Evolutionary conservation across 257 asterid genomes (phyloP), one percentile per base, ranked within the genome.

Genomic region (Hygrophila difformis): DNA sequence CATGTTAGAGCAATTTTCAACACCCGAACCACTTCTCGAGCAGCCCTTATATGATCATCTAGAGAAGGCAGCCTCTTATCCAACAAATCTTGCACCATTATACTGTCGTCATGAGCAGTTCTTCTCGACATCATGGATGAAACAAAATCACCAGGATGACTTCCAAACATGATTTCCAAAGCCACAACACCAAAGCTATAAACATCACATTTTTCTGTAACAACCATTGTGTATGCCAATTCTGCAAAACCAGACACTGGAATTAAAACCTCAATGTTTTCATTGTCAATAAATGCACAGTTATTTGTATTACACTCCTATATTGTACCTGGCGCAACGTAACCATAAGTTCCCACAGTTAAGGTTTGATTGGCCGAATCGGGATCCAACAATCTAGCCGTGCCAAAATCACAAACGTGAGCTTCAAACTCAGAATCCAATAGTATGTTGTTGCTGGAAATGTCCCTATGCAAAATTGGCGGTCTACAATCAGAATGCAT

Each of bases 291-390:
- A 26, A 8, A 26, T 26, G 4, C 8, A 3, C 1, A 26, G 8
- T 0, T 26, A 26, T 26, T 26, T 26, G 1, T 3, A 3, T 24
- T 24, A 8, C 31, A 24, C 31, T 9, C 22, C 18, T 1, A n/a
- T 17, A 18, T 1, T 29, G 21, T 21, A 51, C 65, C 65, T 51
- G 54, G 65, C 10, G 65, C 65, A 51, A 51, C 37, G 14, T 60
- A 60, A 14, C 59, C 59, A 14, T 24, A 47, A 10, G 65, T 41
- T 17, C 60, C 59, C 10, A 20, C 53, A 12, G 51, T 20, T 3
- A 14, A 53, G 35, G 59, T 49, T n/a, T 18, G 59, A 51, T 37
- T 43, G 53, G 14, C 29, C 17, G 49, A 47, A 15, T 16, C 36
- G 4, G 39, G 44, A 42, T 50, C 59, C 34, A 59, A 37, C 31